Percentiles rank a stretch among this genome's conserved stretches.
These are phyloP conservation scores for Carex myosuroides DNA, from an alignment of 176 grass and related monocot species.

Conservation along the genomic window DNA sequence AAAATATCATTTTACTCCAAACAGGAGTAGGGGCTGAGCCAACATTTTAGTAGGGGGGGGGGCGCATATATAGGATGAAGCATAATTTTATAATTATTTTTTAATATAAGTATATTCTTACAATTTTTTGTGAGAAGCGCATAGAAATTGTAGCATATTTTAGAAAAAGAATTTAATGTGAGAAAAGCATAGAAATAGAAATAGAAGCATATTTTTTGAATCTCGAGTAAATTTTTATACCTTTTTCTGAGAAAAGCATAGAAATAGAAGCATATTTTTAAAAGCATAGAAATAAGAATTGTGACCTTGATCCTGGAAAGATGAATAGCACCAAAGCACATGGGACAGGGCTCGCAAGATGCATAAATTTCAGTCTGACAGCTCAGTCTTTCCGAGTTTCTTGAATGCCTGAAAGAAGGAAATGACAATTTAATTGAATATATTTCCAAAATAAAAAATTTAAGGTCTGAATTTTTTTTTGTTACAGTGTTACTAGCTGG, in stretches of 20 bases:
- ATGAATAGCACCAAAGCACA: conserved; percentile 98
- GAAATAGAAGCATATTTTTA: background rate
- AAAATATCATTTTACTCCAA: background rate
- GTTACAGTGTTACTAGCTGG: too few relatives aligned
- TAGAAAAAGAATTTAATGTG: too few relatives aligned
- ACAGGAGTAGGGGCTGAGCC: background rate
- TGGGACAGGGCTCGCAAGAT: conserved; percentile 89
- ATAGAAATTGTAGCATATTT: too few relatives aligned
- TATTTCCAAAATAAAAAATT: background rate
- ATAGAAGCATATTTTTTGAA: too few relatives aligned
- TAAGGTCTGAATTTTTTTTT: background rate
- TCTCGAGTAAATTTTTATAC: too few relatives aligned
- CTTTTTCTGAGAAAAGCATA: too few relatives aligned
- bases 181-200: too few relatives aligned
- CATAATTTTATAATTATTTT: too few relatives aligned
- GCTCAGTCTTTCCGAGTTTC: conserved; percentile 90
- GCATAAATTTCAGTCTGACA: conserved; percentile 93
- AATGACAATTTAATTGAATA: background rate
- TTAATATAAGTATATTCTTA: too few relatives aligned
- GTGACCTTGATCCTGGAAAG: conserved; percentile 82
- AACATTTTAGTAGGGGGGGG: too few relatives aligned
- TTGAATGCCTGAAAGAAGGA: conserved; percentile 57
- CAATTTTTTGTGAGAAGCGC: too few relatives aligned
- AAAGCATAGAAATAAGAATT: background rate
- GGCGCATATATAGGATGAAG: too few relatives aligned